These are phyloP conservation scores for Paraphaeosphaeria minitans DNA, from an alignment of 2,329 filamentous ascomycete species.

Conservation along the genomic window DNA sequence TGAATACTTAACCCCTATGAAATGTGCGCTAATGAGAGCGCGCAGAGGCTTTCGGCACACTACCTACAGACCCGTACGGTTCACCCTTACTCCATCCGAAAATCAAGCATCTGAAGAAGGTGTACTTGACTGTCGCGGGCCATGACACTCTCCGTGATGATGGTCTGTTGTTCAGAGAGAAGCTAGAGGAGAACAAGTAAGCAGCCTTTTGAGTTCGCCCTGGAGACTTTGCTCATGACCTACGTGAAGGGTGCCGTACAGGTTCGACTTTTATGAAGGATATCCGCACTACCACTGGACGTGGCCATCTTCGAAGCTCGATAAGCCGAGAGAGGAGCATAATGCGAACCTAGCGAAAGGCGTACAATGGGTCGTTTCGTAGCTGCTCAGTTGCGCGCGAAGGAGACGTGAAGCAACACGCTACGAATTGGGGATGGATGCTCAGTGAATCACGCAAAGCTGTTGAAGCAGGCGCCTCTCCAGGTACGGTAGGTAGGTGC, in stretches of 20 bases:
- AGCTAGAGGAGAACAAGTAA: constrained; percentile 34
- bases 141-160: constrained; percentile 46
- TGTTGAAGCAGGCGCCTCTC: no score
- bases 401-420: not conserved
- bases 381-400: not conserved
- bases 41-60: constrained; percentile 38
- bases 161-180: constrained; percentile 38
- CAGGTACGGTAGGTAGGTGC: no score
- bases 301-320: constrained; percentile 40
- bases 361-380: constrained; percentile 30
- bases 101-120: constrained; percentile 36
- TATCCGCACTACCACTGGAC: constrained; percentile 47
- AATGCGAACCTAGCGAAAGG: constrained; percentile 29
- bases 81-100: constrained; percentile 40
- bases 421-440: no score
- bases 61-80: constrained; percentile 38
- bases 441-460: no score
- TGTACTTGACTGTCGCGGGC: constrained; percentile 39
- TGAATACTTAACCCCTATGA: constrained; percentile 19
- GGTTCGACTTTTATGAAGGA: constrained; percentile 41
- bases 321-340: constrained; percentile 30
- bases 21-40: constrained; percentile 29
- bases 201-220: constrained; percentile 5
- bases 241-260: constrained; percentile 30
- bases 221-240: constrained; percentile 16